A percentile compares a stretch with the other conserved stretches of the same genome.
phyloP scores from a whole-genome alignment of 768 basidiomycete genomes.

The Termitomyces eurrhizus region DNA sequence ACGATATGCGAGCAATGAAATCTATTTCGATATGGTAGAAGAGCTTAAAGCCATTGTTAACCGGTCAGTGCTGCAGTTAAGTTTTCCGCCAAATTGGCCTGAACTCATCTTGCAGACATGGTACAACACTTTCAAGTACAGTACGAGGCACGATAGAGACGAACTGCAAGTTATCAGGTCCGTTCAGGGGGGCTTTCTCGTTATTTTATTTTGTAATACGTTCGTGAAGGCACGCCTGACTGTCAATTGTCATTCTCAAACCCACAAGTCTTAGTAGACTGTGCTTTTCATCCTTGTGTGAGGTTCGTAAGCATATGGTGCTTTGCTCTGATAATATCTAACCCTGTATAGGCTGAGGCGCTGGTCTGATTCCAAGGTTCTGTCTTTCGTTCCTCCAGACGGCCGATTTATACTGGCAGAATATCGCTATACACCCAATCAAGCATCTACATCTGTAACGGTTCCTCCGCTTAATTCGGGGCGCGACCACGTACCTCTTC shows the following conservation, averaged over 20 bases:
- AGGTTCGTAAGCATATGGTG: conserved; percentile 42
- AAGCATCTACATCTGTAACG: conserved; percentile 26
- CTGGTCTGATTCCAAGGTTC: conserved; percentile 69
- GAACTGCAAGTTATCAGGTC: conserved; percentile 76
- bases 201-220: not conserved
- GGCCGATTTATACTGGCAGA: conserved; percentile 82
- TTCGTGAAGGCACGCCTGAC: conserved; percentile 76
- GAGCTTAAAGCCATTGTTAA: conserved; percentile 75
- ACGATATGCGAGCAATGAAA: conserved; percentile 83
- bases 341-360: conserved; percentile 56
- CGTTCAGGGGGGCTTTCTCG: not conserved
- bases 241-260: conserved; percentile 74
- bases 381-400: conserved; percentile 95
- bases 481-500: conserved; percentile 47
- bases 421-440: conserved; percentile 61
- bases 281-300: conserved; percentile 90
- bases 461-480: conserved; percentile 18
- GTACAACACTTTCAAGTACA: conserved; percentile 58
- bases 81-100: not conserved
- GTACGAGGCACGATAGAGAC: conserved; percentile 78
- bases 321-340: conserved; percentile 4
- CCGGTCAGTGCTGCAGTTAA: conserved; percentile 42
- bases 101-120: conserved; percentile 44
- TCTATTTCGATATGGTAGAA: conserved; percentile 89
- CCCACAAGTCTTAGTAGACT: conserved; percentile 67